Percentiles rank a stretch among this genome's conserved stretches.
Evolutionary conservation across 2,329 filamentous ascomycete genomes (phyloP).

Genomic region (Helotiales sp.): DNA sequence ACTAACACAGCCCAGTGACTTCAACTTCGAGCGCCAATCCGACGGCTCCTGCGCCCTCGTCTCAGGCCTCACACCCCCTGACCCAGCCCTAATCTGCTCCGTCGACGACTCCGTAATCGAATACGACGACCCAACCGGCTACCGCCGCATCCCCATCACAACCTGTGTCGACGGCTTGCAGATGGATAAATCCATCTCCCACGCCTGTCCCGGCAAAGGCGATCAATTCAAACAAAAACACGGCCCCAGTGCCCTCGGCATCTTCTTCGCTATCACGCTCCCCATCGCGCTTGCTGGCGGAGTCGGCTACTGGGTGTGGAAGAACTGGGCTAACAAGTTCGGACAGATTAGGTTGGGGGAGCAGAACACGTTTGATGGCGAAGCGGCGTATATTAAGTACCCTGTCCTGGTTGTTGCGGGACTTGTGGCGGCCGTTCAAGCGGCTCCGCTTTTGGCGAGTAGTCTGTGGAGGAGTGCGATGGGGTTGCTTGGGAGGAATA

Average conservation of each 20-base stretch:
- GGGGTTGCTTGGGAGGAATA: constrained; percentile 51
- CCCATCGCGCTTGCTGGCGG: constrained; percentile 71
- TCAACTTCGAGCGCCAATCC: constrained; percentile 81
- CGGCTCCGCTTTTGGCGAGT: constrained; percentile 69
- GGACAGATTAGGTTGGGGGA: constrained; percentile 91
- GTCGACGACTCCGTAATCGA: constrained; percentile 68
- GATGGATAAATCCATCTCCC: constrained; percentile 62
- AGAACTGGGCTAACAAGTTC: constrained; percentile 85
- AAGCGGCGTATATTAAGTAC: constrained; percentile 77
- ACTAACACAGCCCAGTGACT: constrained; percentile 62
- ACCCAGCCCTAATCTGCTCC: constrained; percentile 58
- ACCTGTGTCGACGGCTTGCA: constrained; percentile 79
- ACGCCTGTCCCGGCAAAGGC: constrained; percentile 76
- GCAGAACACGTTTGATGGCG: constrained; percentile 66
- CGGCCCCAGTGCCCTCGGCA: constrained; percentile 66
- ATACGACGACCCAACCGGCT: constrained; percentile 84
- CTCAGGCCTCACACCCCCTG: constrained; percentile 64
- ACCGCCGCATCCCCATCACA: constrained; percentile 84
- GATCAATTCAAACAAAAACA: constrained; percentile 77
- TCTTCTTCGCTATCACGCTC: constrained; percentile 84
- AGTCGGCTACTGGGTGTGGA: constrained; percentile 82
- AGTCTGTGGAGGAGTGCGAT: constrained; percentile 69
- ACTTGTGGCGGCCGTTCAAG: constrained; percentile 56
- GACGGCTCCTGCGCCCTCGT: constrained; percentile 80
- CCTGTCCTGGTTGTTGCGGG: constrained; percentile 75